Conservation (phyloP, 2,329 filamentous ascomycete species). For the Scedosporium boydii region DNA sequence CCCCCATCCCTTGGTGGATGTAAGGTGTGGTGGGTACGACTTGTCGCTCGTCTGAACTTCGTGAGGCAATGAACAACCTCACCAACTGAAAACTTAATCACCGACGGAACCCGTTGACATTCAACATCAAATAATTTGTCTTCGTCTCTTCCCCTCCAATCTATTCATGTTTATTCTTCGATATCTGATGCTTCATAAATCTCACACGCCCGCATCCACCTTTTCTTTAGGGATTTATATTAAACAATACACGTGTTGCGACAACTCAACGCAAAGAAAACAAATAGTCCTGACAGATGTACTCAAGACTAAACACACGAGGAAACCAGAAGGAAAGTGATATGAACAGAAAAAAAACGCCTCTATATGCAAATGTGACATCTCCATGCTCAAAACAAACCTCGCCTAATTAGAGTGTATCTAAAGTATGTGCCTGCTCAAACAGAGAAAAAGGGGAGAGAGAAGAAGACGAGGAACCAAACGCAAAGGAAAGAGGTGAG, state of each 20-base stretch:
- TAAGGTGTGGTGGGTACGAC: too few species aligned
- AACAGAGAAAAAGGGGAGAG: background rate
- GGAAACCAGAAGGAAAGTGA: background rate
- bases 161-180: too few species aligned
- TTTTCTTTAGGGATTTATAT: background rate
- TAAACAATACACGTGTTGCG: background rate
- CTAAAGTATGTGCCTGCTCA: background rate
- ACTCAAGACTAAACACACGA: background rate
- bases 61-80: too few species aligned
- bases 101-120: too few species aligned
- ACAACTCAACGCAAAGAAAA: background rate
- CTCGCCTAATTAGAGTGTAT: background rate
- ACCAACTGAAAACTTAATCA: too few species aligned
- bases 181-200: too few species aligned
- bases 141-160: too few species aligned
- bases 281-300: background rate
- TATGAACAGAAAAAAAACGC: background rate
- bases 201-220: too few species aligned
- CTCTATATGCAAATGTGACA: background rate
- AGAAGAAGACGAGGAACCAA: too few species aligned
- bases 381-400: background rate
- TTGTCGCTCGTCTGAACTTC: too few species aligned
- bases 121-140: too few species aligned
- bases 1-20: too few species aligned
- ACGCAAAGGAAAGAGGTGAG: constrained; percentile 5